Evolutionary conservation across 2,329 filamentous ascomycete genomes (phyloP).

Genomic region (Colletotrichum ledebouriae): DNA sequence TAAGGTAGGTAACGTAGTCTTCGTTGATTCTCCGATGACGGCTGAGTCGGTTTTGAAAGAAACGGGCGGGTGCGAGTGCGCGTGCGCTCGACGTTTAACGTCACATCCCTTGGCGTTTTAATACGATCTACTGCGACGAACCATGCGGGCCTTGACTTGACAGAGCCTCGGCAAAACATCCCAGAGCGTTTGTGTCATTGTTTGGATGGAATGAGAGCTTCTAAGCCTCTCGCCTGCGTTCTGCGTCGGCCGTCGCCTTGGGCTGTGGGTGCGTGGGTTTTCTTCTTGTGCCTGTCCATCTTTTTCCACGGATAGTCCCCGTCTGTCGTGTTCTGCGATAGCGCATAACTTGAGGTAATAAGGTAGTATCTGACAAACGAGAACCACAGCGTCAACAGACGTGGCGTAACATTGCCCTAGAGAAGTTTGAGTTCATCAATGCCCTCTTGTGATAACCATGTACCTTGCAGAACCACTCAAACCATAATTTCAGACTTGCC

Average conservation of each 20-base stretch:
- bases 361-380: too few relatives aligned
- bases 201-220: too few relatives aligned
- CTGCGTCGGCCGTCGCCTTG: background rate
- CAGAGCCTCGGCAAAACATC: background rate
- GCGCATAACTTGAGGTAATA: background rate
- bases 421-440: too few relatives aligned
- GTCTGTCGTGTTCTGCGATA: background rate
- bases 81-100: background rate
- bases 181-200: background rate
- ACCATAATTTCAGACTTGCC: too few relatives aligned
- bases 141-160: background rate
- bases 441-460: too few relatives aligned
- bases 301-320: background rate
- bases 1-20: too few relatives aligned
- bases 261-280: background rate
- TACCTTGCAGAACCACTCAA: too few relatives aligned
- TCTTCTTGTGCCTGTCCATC: background rate
- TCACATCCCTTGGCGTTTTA: background rate
- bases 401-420: too few relatives aligned
- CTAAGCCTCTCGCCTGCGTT: background rate
- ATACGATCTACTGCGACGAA: background rate
- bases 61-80: background rate
- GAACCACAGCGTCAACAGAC: too few relatives aligned
- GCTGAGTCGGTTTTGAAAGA: slow-evolving; percentile 2
- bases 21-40: background rate